phyloP scores from a whole-genome alignment of 2,329 filamentous ascomycete genomes.

The Penicillium glabrum region DNA sequence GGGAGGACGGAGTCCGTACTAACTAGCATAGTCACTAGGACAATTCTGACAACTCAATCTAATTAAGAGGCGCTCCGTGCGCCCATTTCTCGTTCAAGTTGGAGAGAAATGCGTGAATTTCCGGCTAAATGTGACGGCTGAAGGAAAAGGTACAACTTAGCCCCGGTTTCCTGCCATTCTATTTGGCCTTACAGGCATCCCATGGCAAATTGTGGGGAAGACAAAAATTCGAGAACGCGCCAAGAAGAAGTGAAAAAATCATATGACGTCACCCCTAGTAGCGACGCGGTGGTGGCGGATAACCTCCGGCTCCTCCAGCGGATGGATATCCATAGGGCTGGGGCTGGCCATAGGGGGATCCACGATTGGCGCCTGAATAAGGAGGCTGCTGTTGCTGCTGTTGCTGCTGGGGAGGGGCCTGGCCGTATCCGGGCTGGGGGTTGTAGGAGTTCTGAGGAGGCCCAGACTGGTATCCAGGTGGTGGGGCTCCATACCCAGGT shows the following conservation, averaged over 20 bases:
- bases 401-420: not conserved
- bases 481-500: constrained; percentile 1
- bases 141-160: not conserved
- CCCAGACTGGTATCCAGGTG: not conserved
- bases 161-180: not conserved
- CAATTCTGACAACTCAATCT: not conserved
- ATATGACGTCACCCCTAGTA: constrained; percentile 22
- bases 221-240: constrained; percentile 1
- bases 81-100: not conserved
- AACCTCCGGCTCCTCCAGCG: constrained; percentile 11
- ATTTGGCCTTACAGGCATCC: not conserved
- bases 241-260: not conserved
- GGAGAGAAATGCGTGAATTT: not conserved
- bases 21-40: not conserved
- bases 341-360: constrained; percentile 16
- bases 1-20: not conserved
- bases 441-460: not conserved
- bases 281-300: constrained; percentile 22
- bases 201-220: not conserved
- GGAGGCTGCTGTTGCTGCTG: not conserved
- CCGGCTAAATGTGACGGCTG: not conserved
- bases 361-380: not conserved
- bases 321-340: constrained; percentile 1
- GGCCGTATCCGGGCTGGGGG: constrained; percentile 1
- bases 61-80: not conserved